Percentiles rank a stretch among this genome's conserved stretches.
Evolutionary conservation across 441 rosid genomes (phyloP).

Genomic region (Euphorbia corollata): DNA sequence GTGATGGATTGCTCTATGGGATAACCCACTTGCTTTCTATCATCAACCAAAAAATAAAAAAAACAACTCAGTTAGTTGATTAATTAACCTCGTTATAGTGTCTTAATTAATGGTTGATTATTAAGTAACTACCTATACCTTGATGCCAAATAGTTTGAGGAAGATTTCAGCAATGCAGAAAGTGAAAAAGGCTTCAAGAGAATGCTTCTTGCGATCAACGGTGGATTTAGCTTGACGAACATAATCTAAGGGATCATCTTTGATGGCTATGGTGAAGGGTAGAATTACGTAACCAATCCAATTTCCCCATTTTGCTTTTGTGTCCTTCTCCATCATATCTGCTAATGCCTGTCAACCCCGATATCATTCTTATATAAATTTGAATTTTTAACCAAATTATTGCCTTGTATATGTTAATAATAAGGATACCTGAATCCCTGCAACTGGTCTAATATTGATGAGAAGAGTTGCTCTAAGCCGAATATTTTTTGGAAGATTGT

Average conservation of each 20-base stretch:
- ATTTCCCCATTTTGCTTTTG: constrained; percentile 32
- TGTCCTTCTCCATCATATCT: constrained; percentile 34
- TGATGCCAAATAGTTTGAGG: constrained; percentile 34
- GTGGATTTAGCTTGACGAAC: constrained; percentile 31
- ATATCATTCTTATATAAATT: too few species aligned
- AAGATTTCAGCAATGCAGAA: constrained; percentile 24
- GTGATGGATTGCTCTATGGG: constrained; percentile 17
- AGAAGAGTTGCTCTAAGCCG: constrained; percentile 31
- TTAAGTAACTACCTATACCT: constrained; percentile 14
- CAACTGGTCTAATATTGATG: constrained; percentile 32
- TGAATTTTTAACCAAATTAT: too few species aligned
- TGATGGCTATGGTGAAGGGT: constrained; percentile 26
- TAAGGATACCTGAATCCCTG: constrained; percentile 34
- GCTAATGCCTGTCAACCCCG: constrained; percentile 25
- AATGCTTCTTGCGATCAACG: constrained; percentile 33
- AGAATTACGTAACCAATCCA: constrained; percentile 32
- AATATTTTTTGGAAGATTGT: constrained; percentile 25
- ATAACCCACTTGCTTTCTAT: constrained; percentile 13
- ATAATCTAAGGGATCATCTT: constrained; percentile 32
- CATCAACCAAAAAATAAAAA: neutral
- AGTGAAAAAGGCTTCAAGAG: constrained; percentile 34
- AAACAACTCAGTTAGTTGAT: too few species aligned
- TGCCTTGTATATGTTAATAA: neutral
- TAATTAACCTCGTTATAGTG: too few species aligned
- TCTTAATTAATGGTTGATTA: too few species aligned